These are phyloP conservation scores for Cercospora canescens DNA, from an alignment of 2,329 filamentous ascomycete species.

Conservation along the genomic window DNA sequence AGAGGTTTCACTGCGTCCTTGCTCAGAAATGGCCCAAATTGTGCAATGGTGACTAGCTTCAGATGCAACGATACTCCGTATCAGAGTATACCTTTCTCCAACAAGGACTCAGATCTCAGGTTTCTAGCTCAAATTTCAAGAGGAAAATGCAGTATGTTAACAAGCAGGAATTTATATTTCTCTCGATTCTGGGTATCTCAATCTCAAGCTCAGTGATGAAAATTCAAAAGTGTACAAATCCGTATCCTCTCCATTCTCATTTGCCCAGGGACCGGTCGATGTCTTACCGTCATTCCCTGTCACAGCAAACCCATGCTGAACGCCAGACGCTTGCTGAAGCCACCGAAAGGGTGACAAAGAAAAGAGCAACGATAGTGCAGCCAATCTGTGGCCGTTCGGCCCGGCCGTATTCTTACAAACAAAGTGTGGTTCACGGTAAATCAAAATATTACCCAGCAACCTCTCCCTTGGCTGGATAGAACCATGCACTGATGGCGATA, in stretches of 20 bases:
- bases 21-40: no score
- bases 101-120: no score
- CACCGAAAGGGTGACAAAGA: background rate
- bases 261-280: no score
- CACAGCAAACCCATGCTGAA: background rate
- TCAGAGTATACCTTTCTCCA: no score
- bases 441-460: slow-evolving; percentile 18
- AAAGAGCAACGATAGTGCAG: background rate
- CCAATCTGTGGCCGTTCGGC: background rate
- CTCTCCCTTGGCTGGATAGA: slow-evolving; percentile 34
- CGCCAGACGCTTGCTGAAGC: background rate
- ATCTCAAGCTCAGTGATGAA: background rate
- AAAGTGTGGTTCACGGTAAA: background rate
- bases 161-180: background rate
- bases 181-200: background rate
- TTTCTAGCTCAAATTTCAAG: background rate
- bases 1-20: no score
- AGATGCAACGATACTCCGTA: no score
- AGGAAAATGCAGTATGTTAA: background rate
- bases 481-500: slow-evolving; percentile 62
- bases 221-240: background rate
- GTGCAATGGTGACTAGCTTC: no score
- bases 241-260: background rate
- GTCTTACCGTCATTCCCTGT: no score
- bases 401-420: background rate